Base-by-base conservation (phyloP, 2,329 filamentous ascomycete species). In the Sclerotinia trifoliorum region DNA sequence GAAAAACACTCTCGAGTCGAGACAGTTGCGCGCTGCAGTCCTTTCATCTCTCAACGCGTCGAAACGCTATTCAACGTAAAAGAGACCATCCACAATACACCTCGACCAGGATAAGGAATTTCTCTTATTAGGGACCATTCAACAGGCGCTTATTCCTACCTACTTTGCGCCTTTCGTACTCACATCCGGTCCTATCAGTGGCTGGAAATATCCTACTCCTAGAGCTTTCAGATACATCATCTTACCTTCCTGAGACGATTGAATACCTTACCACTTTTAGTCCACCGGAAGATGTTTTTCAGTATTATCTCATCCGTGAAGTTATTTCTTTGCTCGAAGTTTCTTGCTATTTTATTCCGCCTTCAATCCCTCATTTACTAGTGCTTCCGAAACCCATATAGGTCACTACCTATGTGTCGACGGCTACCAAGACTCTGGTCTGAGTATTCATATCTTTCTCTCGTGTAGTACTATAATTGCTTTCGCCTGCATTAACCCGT, bases 301-400 rank as follows among this genome's bases (percentile, higher is more conserved):
- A n/a, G n/a, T 24, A 17, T n/a, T 6, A 48, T 35, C 26, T 49
- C 58, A 32, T 48, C 26, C 26, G 32, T 52, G 24, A 13, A 46
- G 39, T 32, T 10, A 19, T 26, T 7, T n/a, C 19, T 65, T 11
- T 46, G 62, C 19, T 48, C 15, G 29, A 26, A 63, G 46, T 57
- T 11, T 29, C 24, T 57, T 65, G 32, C 48, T 42, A 56, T n/a
- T 29, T 39, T 46, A 35, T 8, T 3, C 21, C 21, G n/a, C n/a
- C 26, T 57, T 46, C 6, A 60, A 29, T 29, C 51, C 5, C 54
- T 29, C 46, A 46, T 57, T 57, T 7, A 29, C 49, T 26, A 52
- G 35, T 29, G 7, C 35, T 66, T 60, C 64, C 54, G 44, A 60
- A 42, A 32, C 54, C 52, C 32, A 60, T 60, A 48, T 60, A 6